phyloP scores from a whole-genome alignment of 768 basidiomycete genomes.

The Tricholoma saponaceum region DNA sequence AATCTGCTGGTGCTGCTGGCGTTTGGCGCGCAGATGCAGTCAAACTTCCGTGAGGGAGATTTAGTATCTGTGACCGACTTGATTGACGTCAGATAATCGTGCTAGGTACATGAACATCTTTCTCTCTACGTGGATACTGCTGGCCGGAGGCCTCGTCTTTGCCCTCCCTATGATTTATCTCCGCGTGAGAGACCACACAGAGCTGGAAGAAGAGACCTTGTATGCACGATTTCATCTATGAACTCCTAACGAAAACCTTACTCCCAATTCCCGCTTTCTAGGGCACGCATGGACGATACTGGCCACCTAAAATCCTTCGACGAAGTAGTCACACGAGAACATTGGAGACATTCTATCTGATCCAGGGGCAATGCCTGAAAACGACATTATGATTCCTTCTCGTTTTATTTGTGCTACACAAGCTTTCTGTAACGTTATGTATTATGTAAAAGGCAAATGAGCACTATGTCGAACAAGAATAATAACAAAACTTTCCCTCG shows the following conservation, averaged over 20 bases:
- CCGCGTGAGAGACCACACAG: conserved; percentile 60
- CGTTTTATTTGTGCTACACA: not conserved
- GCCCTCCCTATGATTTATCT: conserved; percentile 73
- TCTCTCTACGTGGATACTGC: conserved; percentile 69
- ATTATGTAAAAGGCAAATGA: not conserved
- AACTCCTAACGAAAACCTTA: conserved; percentile 1
- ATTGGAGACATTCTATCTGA: not conserved
- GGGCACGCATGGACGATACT: conserved; percentile 24
- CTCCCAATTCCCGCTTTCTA: conserved; percentile 10
- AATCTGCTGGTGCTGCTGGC: conserved; percentile 75
- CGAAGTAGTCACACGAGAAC: not conserved
- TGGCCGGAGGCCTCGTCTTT: conserved; percentile 58
- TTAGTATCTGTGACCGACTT: not conserved
- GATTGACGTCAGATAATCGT: not conserved
- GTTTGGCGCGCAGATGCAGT: conserved; percentile 69
- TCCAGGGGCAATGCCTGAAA: not conserved
- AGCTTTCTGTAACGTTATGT: not conserved
- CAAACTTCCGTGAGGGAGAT: conserved; percentile 47
- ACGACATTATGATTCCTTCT: not conserved
- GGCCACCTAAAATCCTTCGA: not conserved
- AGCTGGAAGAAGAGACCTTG: conserved; percentile 49
- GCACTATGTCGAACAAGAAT: not conserved
- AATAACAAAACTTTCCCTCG: not conserved
- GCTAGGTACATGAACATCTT: conserved; percentile 66
- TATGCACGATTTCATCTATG: conserved; percentile 25